A percentile compares a stretch with the other conserved stretches of the same genome.
Evolutionary conservation across 805 yeast genomes (phyloP).

Genomic region (Candida nemodendra): DNA sequence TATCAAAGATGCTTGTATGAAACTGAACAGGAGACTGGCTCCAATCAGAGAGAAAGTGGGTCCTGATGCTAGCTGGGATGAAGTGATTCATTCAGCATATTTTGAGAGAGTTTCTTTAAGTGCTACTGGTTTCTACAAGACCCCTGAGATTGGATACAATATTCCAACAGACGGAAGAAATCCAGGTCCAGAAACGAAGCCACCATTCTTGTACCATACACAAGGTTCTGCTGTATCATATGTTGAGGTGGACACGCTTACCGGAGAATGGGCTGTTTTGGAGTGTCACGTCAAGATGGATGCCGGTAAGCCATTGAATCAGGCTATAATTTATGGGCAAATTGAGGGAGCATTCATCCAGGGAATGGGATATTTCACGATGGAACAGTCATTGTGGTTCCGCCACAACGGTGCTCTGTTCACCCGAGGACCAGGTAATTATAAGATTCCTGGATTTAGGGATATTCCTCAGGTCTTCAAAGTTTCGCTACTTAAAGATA

Average conservation of each 20-base stretch:
- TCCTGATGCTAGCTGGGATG: slow-evolving; percentile 38
- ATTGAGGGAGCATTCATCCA: slow-evolving; percentile 51
- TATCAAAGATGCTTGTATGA: slow-evolving; percentile 45
- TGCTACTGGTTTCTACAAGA: slow-evolving; percentile 50
- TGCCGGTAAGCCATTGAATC: slow-evolving; percentile 46
- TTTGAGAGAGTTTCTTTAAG: slow-evolving; percentile 44
- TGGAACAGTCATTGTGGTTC: slow-evolving; percentile 48
- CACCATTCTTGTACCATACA: slow-evolving; percentile 46
- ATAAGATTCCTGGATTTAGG: slow-evolving; percentile 50
- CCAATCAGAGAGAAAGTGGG: slow-evolving; percentile 39
- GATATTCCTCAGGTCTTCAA: slow-evolving; percentile 46
- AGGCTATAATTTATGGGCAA: slow-evolving; percentile 50
- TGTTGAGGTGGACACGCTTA: slow-evolving; percentile 46
- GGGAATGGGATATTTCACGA: slow-evolving; percentile 49
- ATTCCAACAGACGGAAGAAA: slow-evolving; percentile 31
- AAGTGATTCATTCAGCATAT: slow-evolving; percentile 42
- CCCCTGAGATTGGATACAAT: slow-evolving; percentile 45
- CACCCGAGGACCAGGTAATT: slow-evolving; percentile 49
- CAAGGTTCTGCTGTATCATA: slow-evolving; percentile 44
- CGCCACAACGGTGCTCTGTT: slow-evolving; percentile 39
- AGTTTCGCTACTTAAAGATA: slow-evolving; percentile 39
- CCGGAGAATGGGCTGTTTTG: slow-evolving; percentile 47
- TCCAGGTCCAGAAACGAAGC: slow-evolving; percentile 41
- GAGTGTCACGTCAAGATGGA: slow-evolving; percentile 47
- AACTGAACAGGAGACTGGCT: slow-evolving; percentile 39